Percentiles rank a stretch among this genome's conserved stretches.
These are phyloP conservation scores for Urtica urens DNA, from an alignment of 306 rosid species.

Conservation along the genomic window DNA sequence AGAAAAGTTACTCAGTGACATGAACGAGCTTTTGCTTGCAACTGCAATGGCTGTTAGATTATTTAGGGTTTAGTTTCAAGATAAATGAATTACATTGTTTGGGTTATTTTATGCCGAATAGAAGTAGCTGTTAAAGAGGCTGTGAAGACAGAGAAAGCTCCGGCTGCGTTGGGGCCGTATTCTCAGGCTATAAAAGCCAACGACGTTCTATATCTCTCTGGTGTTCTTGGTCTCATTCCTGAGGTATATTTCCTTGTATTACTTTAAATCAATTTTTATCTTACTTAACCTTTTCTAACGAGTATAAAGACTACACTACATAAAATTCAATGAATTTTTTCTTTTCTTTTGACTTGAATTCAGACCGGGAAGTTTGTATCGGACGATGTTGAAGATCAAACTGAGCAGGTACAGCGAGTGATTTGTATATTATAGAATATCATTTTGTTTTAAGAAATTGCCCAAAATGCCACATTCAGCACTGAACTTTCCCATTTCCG, in stretches of 20 bases:
- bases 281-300: too few relatives aligned
- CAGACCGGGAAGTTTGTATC: conserved; percentile 85
- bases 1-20: too few relatives aligned
- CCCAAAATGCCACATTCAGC: too few relatives aligned
- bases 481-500: too few relatives aligned
- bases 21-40: too few relatives aligned
- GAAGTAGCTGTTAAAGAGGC: conserved; percentile 58
- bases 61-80: too few relatives aligned
- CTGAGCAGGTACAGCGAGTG: conserved; percentile 62
- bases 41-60: too few relatives aligned
- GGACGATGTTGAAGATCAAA: conserved; percentile 69
- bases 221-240: conserved; percentile 83
- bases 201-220: conserved; percentile 71
- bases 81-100: too few relatives aligned
- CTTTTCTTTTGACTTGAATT: conserved; percentile 13
- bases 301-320: too few relatives aligned
- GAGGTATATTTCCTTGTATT: conserved; percentile 36
- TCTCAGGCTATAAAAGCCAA: conserved; percentile 89
- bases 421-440: neutral
- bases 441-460: too few relatives aligned
- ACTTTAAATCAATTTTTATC: neutral
- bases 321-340: neutral
- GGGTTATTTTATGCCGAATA: too few relatives aligned
- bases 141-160: conserved; percentile 81
- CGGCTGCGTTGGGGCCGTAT: conserved; percentile 91